phyloP scores from a whole-genome alignment of 257 asterid genomes.

The Gynochthodes officinalis region DNA sequence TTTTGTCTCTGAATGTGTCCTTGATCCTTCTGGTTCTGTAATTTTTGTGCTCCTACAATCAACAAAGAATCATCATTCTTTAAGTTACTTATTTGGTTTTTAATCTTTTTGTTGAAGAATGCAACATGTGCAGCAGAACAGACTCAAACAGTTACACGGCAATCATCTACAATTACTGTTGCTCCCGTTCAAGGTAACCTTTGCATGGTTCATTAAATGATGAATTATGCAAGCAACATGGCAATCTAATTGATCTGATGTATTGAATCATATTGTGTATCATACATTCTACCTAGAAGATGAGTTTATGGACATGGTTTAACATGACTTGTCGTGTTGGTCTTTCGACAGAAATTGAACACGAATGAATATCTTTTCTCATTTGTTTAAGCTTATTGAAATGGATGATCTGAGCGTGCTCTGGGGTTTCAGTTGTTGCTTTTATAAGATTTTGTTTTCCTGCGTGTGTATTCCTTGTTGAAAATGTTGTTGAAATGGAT shows the following conservation, averaged over 20 bases:
- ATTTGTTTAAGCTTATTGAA: background rate
- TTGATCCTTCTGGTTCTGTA: background rate
- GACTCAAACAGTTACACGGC: conserved; percentile 82
- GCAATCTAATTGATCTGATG: too few species aligned
- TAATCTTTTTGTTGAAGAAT: conserved; percentile 40
- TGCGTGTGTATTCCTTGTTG: background rate
- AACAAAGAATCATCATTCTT: background rate
- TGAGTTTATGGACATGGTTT: background rate
- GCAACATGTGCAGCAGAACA: conserved; percentile 80
- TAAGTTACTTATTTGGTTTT: conserved; percentile 4
- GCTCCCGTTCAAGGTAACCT: conserved; percentile 75
- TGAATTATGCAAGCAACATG: too few species aligned
- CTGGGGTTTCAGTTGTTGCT: background rate
- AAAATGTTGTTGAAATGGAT: conserved; percentile 6
- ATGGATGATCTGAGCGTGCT: background rate
- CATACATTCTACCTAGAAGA: background rate
- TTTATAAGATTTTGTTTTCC: background rate
- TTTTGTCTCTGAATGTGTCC: background rate
- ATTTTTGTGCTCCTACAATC: background rate
- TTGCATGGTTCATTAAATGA: conserved; percentile 5
- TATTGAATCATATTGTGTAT: background rate
- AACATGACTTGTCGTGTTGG: background rate
- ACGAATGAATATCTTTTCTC: background rate
- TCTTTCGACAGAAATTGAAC: background rate
- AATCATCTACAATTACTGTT: conserved; percentile 83